These are phyloP conservation scores for Ceratocystis cubensis DNA, from an alignment of 2,329 filamentous ascomycete species.

Conservation along the genomic window DNA sequence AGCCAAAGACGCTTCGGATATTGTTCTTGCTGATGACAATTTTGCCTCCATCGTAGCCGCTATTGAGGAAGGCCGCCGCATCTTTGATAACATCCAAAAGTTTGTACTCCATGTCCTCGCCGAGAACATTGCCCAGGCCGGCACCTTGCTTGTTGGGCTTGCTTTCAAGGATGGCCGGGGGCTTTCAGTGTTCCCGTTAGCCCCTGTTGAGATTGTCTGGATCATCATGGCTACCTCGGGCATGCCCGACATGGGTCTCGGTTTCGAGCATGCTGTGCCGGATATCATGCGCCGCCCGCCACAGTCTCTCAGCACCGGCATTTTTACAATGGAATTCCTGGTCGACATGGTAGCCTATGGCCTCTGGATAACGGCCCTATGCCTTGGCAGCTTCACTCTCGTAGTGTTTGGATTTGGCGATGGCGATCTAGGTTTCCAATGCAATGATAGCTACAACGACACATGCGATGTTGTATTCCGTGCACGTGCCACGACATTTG, in stretches of 20 bases:
- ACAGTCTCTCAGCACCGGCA: conserved; percentile 46
- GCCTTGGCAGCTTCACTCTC: conserved; percentile 49
- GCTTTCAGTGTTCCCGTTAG: conserved; percentile 59
- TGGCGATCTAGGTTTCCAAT: conserved; percentile 44
- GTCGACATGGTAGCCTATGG: conserved; percentile 58
- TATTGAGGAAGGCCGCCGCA: conserved; percentile 57
- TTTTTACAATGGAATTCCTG: conserved; percentile 55
- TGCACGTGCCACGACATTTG: conserved; percentile 60
- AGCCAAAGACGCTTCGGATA: conserved; percentile 51
- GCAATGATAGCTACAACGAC: conserved; percentile 45
- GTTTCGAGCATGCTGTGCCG: conserved; percentile 56
- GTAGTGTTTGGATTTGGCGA: conserved; percentile 52
- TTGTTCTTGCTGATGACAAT: conserved; percentile 61
- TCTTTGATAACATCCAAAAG: conserved; percentile 66
- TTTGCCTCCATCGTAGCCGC: conserved; percentile 60
- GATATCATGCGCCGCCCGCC: conserved; percentile 59
- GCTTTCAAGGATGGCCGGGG: conserved; percentile 53
- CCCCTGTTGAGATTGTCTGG: conserved; percentile 68
- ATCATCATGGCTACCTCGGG: conserved; percentile 70
- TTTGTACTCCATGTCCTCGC: conserved; percentile 59
- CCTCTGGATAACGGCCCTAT: conserved; percentile 53
- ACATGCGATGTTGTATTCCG: conserved; percentile 54
- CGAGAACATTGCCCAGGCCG: conserved; percentile 59
- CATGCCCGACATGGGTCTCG: conserved; percentile 64
- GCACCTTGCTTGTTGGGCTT: conserved; percentile 56